Evolutionary conservation across 2,329 filamentous ascomycete species (phyloP).

Genomic region (Byssochlamys sp.): DNA sequence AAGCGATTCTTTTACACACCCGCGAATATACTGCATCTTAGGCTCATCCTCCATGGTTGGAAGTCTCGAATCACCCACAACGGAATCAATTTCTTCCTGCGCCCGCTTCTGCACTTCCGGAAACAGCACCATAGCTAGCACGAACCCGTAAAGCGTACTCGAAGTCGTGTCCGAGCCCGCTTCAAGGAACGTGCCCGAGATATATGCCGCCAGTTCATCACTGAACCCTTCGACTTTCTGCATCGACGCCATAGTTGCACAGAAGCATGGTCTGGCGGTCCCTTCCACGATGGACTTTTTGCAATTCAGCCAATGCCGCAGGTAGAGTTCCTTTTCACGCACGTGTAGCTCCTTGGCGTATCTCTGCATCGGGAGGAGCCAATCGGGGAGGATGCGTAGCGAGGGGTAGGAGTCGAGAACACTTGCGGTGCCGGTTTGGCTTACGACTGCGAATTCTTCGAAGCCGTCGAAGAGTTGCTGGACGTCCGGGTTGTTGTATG

Average conservation of each 20-base stretch:
- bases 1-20: conserved; percentile 47
- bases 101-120: conserved; percentile 33
- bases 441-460: conserved; percentile 34
- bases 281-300: conserved; percentile 26
- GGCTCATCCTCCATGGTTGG: conserved; percentile 34
- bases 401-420: conserved; percentile 41
- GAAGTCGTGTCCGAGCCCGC: conserved; percentile 45
- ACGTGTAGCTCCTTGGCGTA: conserved; percentile 36
- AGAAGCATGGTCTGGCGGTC: conserved; percentile 22
- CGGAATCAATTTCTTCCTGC: conserved; percentile 41
- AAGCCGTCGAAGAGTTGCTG: conserved; percentile 37
- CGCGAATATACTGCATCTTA: conserved; percentile 33
- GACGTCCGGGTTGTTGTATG: conserved; percentile 34
- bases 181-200: conserved; percentile 25
- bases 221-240: conserved; percentile 12
- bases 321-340: conserved; percentile 35
- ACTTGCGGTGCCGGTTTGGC: conserved; percentile 33
- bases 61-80: conserved; percentile 40
- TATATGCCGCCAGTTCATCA: conserved; percentile 2
- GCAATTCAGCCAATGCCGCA: conserved; percentile 33
- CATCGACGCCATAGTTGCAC: conserved; percentile 14
- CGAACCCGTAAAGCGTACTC: conserved; percentile 39
- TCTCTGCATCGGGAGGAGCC: conserved; percentile 23
- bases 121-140: conserved; percentile 41
- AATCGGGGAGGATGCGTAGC: conserved; percentile 38